phyloP scores from a whole-genome alignment of 768 basidiomycete genomes.

The Pulveroboletus ravenelii region DNA sequence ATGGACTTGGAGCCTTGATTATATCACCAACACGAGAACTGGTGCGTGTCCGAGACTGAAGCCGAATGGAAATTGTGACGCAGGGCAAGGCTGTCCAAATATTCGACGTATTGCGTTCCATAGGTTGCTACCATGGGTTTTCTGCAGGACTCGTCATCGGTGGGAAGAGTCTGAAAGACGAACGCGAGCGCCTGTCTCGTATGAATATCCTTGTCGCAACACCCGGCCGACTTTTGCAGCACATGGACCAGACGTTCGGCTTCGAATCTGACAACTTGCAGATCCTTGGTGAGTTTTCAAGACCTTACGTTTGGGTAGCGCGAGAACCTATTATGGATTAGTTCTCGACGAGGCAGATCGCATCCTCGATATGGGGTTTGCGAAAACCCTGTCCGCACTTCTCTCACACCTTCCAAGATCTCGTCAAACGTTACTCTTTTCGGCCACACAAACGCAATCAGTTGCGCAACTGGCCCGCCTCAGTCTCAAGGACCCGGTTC shows the following conservation, averaged over 20 bases:
- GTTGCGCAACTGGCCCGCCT: conserved; percentile 85
- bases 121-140: conserved; percentile 87
- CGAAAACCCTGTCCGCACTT: conserved; percentile 82
- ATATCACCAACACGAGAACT: conserved; percentile 93
- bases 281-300: conserved; percentile 61
- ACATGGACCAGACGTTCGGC: conserved; percentile 97
- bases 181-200: conserved; percentile 76
- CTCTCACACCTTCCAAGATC: conserved; percentile 87
- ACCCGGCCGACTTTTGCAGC: conserved; percentile 90
- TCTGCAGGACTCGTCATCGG: conserved; percentile 95
- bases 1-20: conserved; percentile 81
- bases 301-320: background rate
- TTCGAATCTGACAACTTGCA: conserved; percentile 92
- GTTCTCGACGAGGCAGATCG: conserved; percentile 97
- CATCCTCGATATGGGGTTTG: conserved; percentile 95
- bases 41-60: conserved; percentile 40
- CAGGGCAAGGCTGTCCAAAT: conserved; percentile 85
- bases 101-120: conserved; percentile 90
- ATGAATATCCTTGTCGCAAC: conserved; percentile 99
- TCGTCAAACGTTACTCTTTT: conserved; percentile 94
- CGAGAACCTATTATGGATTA: conserved; percentile 25
- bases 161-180: conserved; percentile 92
- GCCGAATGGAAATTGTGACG: conserved; percentile 3
- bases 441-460: conserved; percentile 92
- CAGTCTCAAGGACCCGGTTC: conserved; percentile 76